Evolutionary conservation across 1,139 yeast species (phyloP).

Genomic region (Protomyces pachydermus): DNA sequence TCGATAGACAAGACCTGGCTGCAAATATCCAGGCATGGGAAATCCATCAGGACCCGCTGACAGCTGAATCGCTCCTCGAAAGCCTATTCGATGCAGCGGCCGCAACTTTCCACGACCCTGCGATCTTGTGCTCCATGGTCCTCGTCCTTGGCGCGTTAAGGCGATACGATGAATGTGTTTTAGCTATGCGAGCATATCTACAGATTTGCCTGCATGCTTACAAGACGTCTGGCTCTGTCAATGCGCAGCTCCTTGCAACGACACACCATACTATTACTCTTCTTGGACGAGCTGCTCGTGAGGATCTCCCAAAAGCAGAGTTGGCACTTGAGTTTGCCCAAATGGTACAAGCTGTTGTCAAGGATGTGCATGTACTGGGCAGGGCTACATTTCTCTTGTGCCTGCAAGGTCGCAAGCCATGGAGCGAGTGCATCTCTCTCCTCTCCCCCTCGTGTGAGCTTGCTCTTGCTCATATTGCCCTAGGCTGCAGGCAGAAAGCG

Average conservation of each 20-base stretch:
- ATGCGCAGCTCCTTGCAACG: background rate
- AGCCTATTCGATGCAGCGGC: conserved; percentile 42
- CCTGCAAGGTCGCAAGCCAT: background rate
- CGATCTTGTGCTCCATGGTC: conserved; percentile 43
- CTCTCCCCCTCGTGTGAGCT: background rate
- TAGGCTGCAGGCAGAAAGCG: background rate
- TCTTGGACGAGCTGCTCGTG: background rate
- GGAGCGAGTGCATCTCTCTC: background rate
- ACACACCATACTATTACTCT: background rate
- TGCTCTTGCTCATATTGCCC: background rate
- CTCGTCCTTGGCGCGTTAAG: conserved; percentile 38
- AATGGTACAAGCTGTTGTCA: background rate
- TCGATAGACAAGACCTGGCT: background rate
- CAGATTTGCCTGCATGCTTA: conserved; percentile 36
- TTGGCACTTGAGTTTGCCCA: background rate
- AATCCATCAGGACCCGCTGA: conserved; percentile 19
- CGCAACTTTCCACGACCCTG: conserved; percentile 49
- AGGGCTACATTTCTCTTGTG: background rate
- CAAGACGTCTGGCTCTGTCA: background rate
- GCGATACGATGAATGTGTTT: conserved; percentile 40
- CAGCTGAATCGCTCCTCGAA: conserved; percentile 33
- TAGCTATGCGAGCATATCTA: conserved; percentile 46
- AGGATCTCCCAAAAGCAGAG: background rate
- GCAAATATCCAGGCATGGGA: background rate
- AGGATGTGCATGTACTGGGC: background rate